These are phyloP conservation scores for Apiotrichum brassicae DNA, from an alignment of 1,284 basidiomycete genomes.

Conservation along the genomic window DNA sequence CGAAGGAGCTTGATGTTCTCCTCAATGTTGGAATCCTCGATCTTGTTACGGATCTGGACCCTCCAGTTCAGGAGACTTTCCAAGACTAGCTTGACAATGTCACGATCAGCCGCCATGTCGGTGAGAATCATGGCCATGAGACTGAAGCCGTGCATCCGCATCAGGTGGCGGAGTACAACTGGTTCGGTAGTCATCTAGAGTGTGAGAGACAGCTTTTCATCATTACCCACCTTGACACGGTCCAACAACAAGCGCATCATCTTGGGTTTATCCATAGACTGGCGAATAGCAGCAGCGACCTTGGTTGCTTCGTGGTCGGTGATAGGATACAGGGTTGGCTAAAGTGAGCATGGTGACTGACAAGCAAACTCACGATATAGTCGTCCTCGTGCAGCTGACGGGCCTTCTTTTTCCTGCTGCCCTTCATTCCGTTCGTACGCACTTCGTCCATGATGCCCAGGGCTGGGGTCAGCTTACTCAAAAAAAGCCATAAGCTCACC, in stretches of 20 bases:
- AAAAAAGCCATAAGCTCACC: constrained; percentile 52
- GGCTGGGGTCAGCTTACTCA: constrained; percentile 54
- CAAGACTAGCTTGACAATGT: constrained; percentile 63
- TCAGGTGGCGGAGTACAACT: constrained; percentile 71
- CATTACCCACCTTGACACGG: constrained; percentile 64
- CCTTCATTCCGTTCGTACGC: constrained; percentile 68
- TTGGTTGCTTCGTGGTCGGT: constrained; percentile 71
- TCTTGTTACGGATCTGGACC: constrained; percentile 81
- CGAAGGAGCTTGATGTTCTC: constrained; percentile 55
- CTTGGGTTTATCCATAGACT: constrained; percentile 71
- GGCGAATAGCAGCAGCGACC: constrained; percentile 83
- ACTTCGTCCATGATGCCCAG: constrained; percentile 91
- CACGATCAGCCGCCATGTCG: constrained; percentile 66
- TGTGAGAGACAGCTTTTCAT: constrained; percentile 2
- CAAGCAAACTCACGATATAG: constrained; percentile 59
- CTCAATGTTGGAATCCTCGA: constrained; percentile 78
- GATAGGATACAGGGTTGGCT: constrained; percentile 63
- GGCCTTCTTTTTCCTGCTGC: constrained; percentile 81
- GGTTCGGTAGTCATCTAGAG: constrained; percentile 75
- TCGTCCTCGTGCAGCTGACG: constrained; percentile 88
- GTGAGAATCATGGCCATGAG: constrained; percentile 78
- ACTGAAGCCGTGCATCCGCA: constrained; percentile 90
- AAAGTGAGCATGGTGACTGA: not conserved
- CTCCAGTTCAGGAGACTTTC: constrained; percentile 73
- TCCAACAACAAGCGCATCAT: constrained; percentile 77